Evolutionary conservation across 768 basidiomycete genomes (phyloP).

Genomic region (Kwoniella dendrophila): DNA sequence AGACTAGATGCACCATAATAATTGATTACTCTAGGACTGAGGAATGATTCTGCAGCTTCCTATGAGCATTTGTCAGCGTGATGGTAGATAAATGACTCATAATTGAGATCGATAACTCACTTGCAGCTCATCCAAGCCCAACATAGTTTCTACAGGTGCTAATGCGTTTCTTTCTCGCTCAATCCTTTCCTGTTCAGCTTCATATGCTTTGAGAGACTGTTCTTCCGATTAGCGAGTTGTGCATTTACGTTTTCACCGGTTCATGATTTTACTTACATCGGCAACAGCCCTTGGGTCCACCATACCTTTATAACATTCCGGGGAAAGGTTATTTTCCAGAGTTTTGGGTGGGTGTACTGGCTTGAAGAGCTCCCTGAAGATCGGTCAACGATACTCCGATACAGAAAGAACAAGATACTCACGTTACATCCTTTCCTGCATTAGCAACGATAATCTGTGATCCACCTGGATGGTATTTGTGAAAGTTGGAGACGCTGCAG

Average conservation of each 20-base stretch:
- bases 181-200: slow-evolving; percentile 38
- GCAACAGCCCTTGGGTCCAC: slow-evolving; percentile 42
- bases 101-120: slow-evolving; percentile 26
- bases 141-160: slow-evolving; percentile 47
- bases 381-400: slow-evolving; percentile 3
- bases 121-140: slow-evolving; percentile 51
- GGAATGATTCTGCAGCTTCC: slow-evolving; percentile 40
- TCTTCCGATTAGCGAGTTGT: not conserved
- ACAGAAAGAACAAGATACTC: slow-evolving; percentile 18
- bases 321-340: slow-evolving; percentile 44
- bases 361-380: slow-evolving; percentile 44
- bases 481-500: slow-evolving; percentile 43
- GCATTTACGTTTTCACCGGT: too few relatives aligned
- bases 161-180: slow-evolving; percentile 35
- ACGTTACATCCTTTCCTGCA: slow-evolving; percentile 53
- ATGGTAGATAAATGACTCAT: too few relatives aligned
- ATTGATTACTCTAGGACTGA: slow-evolving; percentile 27
- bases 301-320: slow-evolving; percentile 40
- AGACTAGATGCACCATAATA: slow-evolving; percentile 37
- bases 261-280: slow-evolving; percentile 21
- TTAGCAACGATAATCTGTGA: slow-evolving; percentile 48
- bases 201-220: slow-evolving; percentile 24
- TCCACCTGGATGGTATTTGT: slow-evolving; percentile 51
- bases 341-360: slow-evolving; percentile 50
- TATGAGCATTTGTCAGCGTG: too few relatives aligned